These are phyloP conservation scores for Groenewaldozyma auringiensis DNA, from an alignment of 1,139 yeast genomes.

Conservation along the genomic window DNA sequence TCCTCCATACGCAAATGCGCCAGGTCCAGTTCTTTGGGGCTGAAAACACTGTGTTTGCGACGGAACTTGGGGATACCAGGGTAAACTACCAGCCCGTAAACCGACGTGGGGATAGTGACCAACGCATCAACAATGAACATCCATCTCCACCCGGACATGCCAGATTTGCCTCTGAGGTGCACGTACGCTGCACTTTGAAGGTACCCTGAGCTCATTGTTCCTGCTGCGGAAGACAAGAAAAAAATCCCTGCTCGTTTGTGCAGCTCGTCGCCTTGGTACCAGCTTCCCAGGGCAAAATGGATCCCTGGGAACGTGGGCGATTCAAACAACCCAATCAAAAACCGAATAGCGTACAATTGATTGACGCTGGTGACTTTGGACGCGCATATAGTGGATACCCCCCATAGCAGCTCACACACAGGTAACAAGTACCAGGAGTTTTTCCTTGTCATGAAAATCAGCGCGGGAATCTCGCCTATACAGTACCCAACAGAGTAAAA, in stretches of 20 bases:
- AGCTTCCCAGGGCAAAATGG: constrained; percentile 43
- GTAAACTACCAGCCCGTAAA: constrained; percentile 37
- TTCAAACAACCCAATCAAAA: constrained; percentile 48
- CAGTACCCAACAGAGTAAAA: constrained; percentile 54
- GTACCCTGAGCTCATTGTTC: constrained; percentile 42
- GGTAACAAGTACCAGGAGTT: constrained; percentile 50
- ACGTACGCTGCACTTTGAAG: constrained; percentile 37
- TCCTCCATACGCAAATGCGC: constrained; percentile 38
- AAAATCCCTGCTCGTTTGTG: constrained; percentile 44
- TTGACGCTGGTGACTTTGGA: constrained; percentile 36
- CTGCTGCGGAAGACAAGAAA: constrained; percentile 39
- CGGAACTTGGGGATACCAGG: constrained; percentile 39
- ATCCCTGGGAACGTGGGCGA: constrained; percentile 52
- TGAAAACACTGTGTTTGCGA: constrained; percentile 17
- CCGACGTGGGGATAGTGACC: constrained; percentile 42
- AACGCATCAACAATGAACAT: constrained; percentile 44
- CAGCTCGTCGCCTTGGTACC: constrained; percentile 39
- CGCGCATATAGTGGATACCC: constrained; percentile 42
- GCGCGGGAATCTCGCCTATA: constrained; percentile 53
- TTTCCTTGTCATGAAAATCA: constrained; percentile 45
- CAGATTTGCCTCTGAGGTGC: constrained; percentile 27
- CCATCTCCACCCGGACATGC: constrained; percentile 41
- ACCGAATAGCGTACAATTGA: constrained; percentile 45
- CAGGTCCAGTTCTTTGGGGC: constrained; percentile 29
- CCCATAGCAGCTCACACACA: constrained; percentile 47